Base-by-base conservation (phyloP, 2,329 filamentous ascomycete species). In the Albophoma yamanashiensis region DNA sequence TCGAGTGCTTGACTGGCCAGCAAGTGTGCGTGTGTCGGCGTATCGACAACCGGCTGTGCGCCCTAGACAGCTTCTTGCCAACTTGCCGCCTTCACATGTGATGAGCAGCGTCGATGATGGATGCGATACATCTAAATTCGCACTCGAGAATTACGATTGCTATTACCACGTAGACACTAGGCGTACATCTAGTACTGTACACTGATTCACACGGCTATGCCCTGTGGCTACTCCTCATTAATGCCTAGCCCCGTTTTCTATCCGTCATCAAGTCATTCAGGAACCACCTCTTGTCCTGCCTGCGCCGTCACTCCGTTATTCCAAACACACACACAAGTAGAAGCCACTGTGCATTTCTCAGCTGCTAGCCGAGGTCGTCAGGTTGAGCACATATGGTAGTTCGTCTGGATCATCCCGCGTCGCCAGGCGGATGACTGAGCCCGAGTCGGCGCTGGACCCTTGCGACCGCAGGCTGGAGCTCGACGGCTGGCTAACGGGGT, bases 361-460 rank as follows among this genome's bases (percentile, higher is more conserved):
- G 31, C 68, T 73, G 27, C 67, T 71, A 4, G 67, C 59, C n/a
- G 72, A 73, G 8, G 69, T 65, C 43, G 67, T 63, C 52, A 75
- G 61, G 39, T 70, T 71, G 45, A 78, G 67, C 17, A 77, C 71
- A 61, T 77, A 78, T 3, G 73, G 72, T 5, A 74, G 63, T 12
- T 67, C 66, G 40, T 66, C 67, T 8, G 64, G 61, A 36, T 75
- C 73, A 3, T 73, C 69, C 15, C 64, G 65, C 40, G 71, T 77
- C 15, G 79, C 75, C 38, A 83, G 71, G 9, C 80, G 75, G 52
- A 83, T 81, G 5, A 83, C 78, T 7, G 76, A 79, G 8, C 72
- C 74, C 2, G 73, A 73, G 58, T 68, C 71, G 31, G 66, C 70
- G 50, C 61, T 70, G 15, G 75, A 76, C 5, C 66, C 67, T 27